Percentiles rank a stretch among this genome's conserved stretches.
Conservation (phyloP, 192 early-diverging fungal genomes). For the Chytriomyces sp. region DNA sequence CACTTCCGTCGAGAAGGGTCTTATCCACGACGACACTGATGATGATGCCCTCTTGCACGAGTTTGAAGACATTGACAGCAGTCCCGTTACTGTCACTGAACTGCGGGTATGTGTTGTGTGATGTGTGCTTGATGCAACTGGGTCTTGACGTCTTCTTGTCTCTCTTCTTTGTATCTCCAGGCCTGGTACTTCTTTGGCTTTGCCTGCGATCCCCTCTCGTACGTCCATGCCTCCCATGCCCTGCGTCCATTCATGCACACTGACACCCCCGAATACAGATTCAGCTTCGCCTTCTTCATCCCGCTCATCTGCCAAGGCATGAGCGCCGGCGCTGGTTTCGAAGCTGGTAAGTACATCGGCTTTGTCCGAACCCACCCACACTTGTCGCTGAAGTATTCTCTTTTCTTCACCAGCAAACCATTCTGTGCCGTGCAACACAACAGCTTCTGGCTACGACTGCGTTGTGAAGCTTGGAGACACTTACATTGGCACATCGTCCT, state of each 20-base stretch:
- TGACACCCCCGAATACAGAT: background rate
- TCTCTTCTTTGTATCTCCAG: background rate
- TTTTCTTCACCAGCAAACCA: constrained; percentile 21
- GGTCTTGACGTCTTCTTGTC: too few relatives aligned
- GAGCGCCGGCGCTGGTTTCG: constrained; percentile 22
- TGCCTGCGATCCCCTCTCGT: background rate
- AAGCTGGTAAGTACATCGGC: background rate
- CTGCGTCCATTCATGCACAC: background rate
- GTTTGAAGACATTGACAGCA: constrained; percentile 4
- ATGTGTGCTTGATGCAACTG: background rate
- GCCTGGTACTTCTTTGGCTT: constrained; percentile 23
- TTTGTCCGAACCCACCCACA: too few relatives aligned
- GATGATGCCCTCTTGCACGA: background rate
- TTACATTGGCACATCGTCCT: constrained; percentile 37
- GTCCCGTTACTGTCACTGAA: background rate
- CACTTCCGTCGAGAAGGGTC: too few relatives aligned
- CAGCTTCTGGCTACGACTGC: constrained; percentile 29
- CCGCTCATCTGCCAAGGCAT: constrained; percentile 41
- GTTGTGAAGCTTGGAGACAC: constrained; percentile 23
- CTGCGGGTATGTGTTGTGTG: background rate
- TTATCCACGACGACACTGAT: too few relatives aligned
- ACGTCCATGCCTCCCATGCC: background rate
- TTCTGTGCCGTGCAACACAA: constrained; percentile 38
- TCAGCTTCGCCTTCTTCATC: constrained; percentile 34
- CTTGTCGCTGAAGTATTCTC: background rate